These are phyloP conservation scores for Leccinum subrobustum DNA, from an alignment of 1,284 basidiomycete genomes.

Conservation along the genomic window DNA sequence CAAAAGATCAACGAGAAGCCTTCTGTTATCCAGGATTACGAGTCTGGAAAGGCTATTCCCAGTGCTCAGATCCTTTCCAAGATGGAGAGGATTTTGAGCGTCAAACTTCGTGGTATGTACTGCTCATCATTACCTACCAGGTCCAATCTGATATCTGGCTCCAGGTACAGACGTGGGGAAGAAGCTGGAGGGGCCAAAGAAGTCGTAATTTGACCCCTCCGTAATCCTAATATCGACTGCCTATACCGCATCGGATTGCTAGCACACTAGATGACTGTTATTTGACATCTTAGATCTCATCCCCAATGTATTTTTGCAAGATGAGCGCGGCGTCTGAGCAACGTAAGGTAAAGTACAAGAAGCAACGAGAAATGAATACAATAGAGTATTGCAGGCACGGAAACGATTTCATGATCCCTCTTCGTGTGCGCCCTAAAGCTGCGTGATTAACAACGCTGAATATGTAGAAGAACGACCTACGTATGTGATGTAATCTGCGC, in stretches of 20 bases:
- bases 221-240: conserved; percentile 23
- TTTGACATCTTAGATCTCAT: conserved; percentile 25
- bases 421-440: conserved; percentile 24
- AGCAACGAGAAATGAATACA: conserved; percentile 4
- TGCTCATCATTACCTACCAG: background rate
- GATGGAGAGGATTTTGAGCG: conserved; percentile 86
- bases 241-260: conserved; percentile 16
- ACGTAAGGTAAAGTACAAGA: conserved; percentile 8
- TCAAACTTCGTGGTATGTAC: conserved; percentile 86
- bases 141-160: conserved; percentile 7
- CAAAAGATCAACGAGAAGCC: conserved; percentile 92
- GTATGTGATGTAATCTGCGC: conserved; percentile 85
- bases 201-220: conserved; percentile 50
- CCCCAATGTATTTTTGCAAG: conserved; percentile 26
- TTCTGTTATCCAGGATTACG: conserved; percentile 87
- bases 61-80: conserved; percentile 89
- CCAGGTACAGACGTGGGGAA: conserved; percentile 77
- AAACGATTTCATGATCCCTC: conserved; percentile 24
- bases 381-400: background rate
- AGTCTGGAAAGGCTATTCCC: conserved; percentile 86
- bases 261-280: conserved; percentile 8
- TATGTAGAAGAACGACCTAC: conserved; percentile 39
- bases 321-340: conserved; percentile 4
- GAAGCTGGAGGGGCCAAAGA: conserved; percentile 76
- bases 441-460: background rate